Evolutionary conservation across 1,284 basidiomycete genomes (phyloP).

Genomic region (Austroboletus niveus): DNA sequence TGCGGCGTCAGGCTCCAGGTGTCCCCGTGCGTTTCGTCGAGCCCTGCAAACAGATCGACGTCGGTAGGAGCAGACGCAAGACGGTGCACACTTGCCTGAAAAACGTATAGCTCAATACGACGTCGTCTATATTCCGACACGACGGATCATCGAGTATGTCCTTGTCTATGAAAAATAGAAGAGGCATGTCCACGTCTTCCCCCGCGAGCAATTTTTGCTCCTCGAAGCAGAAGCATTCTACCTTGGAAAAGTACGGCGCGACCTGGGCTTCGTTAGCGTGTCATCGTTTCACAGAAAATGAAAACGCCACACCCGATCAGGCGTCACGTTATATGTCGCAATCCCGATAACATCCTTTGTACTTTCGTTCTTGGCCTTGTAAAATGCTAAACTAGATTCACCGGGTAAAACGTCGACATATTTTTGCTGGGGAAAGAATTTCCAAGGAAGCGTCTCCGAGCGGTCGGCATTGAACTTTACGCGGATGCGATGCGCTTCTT

Average conservation of each 20-base stretch:
- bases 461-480: slow-evolving; percentile 96
- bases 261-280: slow-evolving; percentile 50
- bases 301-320: slow-evolving; percentile 68
- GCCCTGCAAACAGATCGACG: slow-evolving; percentile 48
- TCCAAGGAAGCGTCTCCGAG: slow-evolving; percentile 90
- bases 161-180: slow-evolving; percentile 98
- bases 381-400: slow-evolving; percentile 96
- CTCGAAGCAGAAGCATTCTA: slow-evolving; percentile 99
- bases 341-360: slow-evolving; percentile 94
- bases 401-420: slow-evolving; percentile 91
- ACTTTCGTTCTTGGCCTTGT: slow-evolving; percentile 88
- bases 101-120: slow-evolving; percentile 96
- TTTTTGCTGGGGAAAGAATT: slow-evolving; percentile 88
- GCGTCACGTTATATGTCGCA: slow-evolving; percentile 97
- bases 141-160: slow-evolving; percentile 92
- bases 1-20: slow-evolving; percentile 82
- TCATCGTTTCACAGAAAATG: not conserved
- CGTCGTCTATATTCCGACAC: slow-evolving; percentile 84
- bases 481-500: slow-evolving; percentile 75
- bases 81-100: slow-evolving; percentile 65
- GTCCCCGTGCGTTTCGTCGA: slow-evolving; percentile 75
- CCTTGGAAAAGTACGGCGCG: slow-evolving; percentile 98
- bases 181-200: slow-evolving; percentile 97
- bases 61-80: not conserved
- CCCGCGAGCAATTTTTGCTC: slow-evolving; percentile 94